Evolutionary conservation across 257 asterid species (phyloP).

Genomic region (Penstemon newberryi): DNA sequence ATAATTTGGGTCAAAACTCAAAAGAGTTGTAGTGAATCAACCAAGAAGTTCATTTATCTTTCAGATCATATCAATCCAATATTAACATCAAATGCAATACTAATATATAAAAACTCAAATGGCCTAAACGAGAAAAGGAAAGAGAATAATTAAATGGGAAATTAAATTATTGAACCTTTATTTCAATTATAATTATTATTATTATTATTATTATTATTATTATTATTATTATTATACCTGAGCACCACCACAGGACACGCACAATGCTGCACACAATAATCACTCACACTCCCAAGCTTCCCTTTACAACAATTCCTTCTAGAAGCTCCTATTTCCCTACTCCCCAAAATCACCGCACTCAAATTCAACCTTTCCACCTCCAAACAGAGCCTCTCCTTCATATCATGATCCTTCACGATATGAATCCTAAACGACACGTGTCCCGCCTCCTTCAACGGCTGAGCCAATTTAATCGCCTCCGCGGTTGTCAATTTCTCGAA

Average conservation of each 20-base stretch:
- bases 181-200: too few relatives aligned
- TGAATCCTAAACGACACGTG: conserved; percentile 59
- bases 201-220: too few relatives aligned
- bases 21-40: too few relatives aligned
- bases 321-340: conserved; percentile 58
- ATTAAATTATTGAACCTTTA: too few relatives aligned
- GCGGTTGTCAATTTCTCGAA: conserved; percentile 48
- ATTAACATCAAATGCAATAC: too few relatives aligned
- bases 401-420: conserved; percentile 68
- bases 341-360: conserved; percentile 71
- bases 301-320: conserved; percentile 39
- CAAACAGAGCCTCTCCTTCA: conserved; percentile 52
- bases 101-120: too few relatives aligned
- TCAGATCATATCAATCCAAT: too few relatives aligned
- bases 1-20: too few relatives aligned
- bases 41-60: too few relatives aligned
- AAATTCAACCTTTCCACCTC: conserved; percentile 47
- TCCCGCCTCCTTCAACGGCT: conserved; percentile 51
- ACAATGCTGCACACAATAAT: conserved; percentile 67
- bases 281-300: conserved; percentile 66
- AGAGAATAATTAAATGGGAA: too few relatives aligned
- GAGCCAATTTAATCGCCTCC: conserved; percentile 51
- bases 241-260: conserved; percentile 71
- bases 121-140: too few relatives aligned
- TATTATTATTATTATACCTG: conserved; percentile 32